Base-by-base conservation (phyloP, 805 yeast genomes). In the Myxozyma melibiosi region DNA sequence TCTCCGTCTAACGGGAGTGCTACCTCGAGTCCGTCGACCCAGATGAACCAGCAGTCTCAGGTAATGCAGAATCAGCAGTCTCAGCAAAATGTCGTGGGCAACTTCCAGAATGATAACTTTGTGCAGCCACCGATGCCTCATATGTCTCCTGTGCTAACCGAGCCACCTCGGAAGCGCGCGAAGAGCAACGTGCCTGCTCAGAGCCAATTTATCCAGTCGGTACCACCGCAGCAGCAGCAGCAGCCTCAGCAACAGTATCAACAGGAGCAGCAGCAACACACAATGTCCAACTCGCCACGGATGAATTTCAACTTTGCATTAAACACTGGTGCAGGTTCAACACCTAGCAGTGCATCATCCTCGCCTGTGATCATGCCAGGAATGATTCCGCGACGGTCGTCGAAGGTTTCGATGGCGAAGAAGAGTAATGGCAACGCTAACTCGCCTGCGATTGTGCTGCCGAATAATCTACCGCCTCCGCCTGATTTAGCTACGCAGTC, bases 191-290 rank as follows among this genome's bases (percentile, higher is more conserved):
- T 25, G 30, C 16, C 31, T 41, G 20, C 52, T 18, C n/a, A n/a
- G n/a, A n/a, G n/a, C n/a, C n/a, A n/a, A n/a, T n/a, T n/a, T n/a
- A n/a, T n/a, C n/a, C n/a, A n/a, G n/a, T n/a, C n/a, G n/a, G n/a
- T n/a, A n/a, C n/a, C n/a, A 24, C n/a, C 48, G 31, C 39, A 30
- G 14, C 24, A 7, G 20, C 48, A 44, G 27, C 39, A 34, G 31
- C 51, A 22, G 37, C 37, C 9, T 24, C 52, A 54, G 31, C 65
- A 55, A 31, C 47, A 50, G 18, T 57, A 56, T 20, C 45, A 47
- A 14, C 57, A 55, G 4, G 42, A 48, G 35, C 58, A 45, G 39
- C 57, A 33, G 46, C 55, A 46, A 27, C 50, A 37, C n/a, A 52
- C 22, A 37, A 39, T 28, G 41, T 45, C 28, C 28, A 27, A 39